Base-by-base conservation (phyloP, 257 asterid genomes). In the Ophiorrhiza pumila region DNA sequence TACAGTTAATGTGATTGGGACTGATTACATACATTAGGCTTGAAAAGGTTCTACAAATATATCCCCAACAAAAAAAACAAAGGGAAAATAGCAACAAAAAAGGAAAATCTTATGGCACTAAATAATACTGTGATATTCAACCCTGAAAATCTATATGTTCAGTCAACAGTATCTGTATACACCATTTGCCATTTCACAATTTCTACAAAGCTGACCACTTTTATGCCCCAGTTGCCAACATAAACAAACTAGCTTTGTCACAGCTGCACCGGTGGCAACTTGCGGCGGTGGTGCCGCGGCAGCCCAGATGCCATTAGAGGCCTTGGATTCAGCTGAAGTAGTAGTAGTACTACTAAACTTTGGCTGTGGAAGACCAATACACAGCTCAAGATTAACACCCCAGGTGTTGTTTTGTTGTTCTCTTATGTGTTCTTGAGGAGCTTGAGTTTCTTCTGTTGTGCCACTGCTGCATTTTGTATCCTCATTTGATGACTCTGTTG, bases 391-490 rank as follows among this genome's bases (percentile, higher is more conserved):
- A 76, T 93, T 85, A 20, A 88, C 37, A n/a, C 18, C 77, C 74
- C 18, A 65, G 14, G 55, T 4, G 32, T 81, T 70, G 66, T 37
- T 41, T 12, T 63, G 83, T 42, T 62, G 82, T 46, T 45, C 74
- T 13, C 31, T 59, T 9, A 62, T 43, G 6, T 18, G 52, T 37
- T 53, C 61, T 32, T 70, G 69, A 22, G 84, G 78, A 15, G 82
- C 70, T 2, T 37, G 81, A 18, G 85, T 77, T 78, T 90, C 98
- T 83, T 89, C 95, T 8, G 98, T 89, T 37, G 95, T 90, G 78
- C 87, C 87, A 77, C 95, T 93, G 77, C 72, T 80, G 81, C 97
- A 87, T 52, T 83, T 90, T 73, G 87, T 82, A 76, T 87, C 87
- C 27, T 87, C 90, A 3, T 13, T 27, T 1, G 90, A 85, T 4